Base-by-base conservation (phyloP, 2,329 filamentous ascomycete genomes). In the Alternaria rosae region DNA sequence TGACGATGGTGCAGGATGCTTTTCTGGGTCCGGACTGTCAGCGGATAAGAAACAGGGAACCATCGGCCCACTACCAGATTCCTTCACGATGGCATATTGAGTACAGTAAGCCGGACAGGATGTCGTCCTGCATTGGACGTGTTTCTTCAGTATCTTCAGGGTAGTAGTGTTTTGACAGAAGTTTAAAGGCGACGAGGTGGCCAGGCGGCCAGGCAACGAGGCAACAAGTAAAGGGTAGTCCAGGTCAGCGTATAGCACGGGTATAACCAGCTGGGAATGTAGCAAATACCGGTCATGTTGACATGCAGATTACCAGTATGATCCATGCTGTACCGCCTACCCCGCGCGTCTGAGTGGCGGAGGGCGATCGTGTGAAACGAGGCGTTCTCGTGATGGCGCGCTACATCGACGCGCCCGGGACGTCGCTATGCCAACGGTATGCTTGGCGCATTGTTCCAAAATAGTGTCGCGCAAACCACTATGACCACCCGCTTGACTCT, bases 251-350 rank as follows among this genome's bases (percentile, higher is more conserved):
- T 51, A 38, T 51, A 51, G 20, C 20, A 51, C 47, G 47, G 30
- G 47, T 51, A 51, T 23, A 51, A n/a, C 15, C 20, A 42, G 32
- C 30, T 41, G 47, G 47, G 28, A 13, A 50, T 13, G 45, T 23
- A 30, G 47, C 47, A 50, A 30, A 50, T 15, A n/a, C 35, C 12
- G 54, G 17, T 20, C 89, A 25, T 25, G 15, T 41, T 59, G 42
- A 45, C 30, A 45, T 42, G 57, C 48, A 44, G 11, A 17, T 50
- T 55, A 56, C 44, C 60, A 55, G 57, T 45, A 61, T 41, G 10
- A 52, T 52, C 60, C 63, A 62, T 62, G 43, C 9, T 41, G 43
- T 55, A 47, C 50, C 55, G 44, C 55, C 54, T 50, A 59, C 55
- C 55, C 55, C 60, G 57, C 47, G 47, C 28, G 44, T 59, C 38